Conservation (phyloP, 495 filamentous ascomycete species). For the Aspergillus saccharolyticus region DNA sequence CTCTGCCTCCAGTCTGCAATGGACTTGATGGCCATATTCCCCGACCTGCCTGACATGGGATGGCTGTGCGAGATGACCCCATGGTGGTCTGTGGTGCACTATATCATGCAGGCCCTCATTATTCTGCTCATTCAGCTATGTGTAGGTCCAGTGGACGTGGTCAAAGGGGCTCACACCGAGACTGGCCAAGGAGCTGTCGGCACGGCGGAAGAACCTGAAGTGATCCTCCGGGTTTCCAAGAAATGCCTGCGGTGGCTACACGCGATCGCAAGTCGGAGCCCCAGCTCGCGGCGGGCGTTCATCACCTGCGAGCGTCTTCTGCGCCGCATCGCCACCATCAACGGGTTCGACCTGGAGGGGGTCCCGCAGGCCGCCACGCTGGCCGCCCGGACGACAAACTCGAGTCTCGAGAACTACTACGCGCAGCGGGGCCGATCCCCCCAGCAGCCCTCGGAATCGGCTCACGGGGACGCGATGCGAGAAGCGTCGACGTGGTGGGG, state of each 20-base stretch:
- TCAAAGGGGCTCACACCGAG: neutral
- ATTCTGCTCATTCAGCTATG: constrained; percentile 53
- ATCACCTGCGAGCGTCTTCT: neutral
- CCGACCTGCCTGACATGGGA: constrained; percentile 25
- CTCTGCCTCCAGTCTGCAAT: constrained; percentile 48
- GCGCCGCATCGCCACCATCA: neutral
- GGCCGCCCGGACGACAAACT: neutral
- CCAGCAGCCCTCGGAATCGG: neutral
- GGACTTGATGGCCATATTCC: constrained; percentile 45
- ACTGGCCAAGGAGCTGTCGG: neutral
- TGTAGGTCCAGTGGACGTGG: constrained; percentile 35
- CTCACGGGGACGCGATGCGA: neutral
- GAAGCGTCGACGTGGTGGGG: neutral
- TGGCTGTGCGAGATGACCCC: constrained; percentile 44
- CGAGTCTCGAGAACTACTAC: neutral
- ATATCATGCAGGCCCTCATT: constrained; percentile 53
- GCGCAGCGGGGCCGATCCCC: too few relatives aligned
- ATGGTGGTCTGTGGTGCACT: constrained; percentile 60
- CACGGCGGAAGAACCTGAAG: constrained; percentile 24
- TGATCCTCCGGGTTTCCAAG: constrained; percentile 38
- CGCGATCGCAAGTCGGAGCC: constrained; percentile 41
- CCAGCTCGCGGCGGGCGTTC: constrained; percentile 43
- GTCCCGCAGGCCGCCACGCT: neutral
- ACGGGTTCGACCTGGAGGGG: neutral
- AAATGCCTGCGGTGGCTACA: constrained; percentile 47